Evolutionary conservation across 2,329 filamentous ascomycete genomes (phyloP).

Genomic region (Metarhizium rileyi): DNA sequence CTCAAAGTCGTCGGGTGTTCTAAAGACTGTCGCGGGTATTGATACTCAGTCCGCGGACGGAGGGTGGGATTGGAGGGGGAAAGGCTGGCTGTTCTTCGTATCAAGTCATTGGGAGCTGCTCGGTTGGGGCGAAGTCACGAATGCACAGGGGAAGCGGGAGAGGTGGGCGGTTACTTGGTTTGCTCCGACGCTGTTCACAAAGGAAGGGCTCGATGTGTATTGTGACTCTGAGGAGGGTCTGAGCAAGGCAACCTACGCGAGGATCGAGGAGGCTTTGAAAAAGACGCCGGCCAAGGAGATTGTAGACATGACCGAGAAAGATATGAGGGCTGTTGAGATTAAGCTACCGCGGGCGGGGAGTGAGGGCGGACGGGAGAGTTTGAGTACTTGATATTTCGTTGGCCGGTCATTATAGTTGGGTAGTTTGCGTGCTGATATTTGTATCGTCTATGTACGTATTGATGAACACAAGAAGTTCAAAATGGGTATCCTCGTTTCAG

Average conservation of each 20-base stretch:
- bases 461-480: not conserved
- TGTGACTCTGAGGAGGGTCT: constrained; percentile 52
- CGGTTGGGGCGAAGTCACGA: constrained; percentile 54
- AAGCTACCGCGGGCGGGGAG: constrained; percentile 37
- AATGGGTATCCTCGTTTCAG: constrained; percentile 9
- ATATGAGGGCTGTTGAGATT: constrained; percentile 43
- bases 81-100: constrained; percentile 62
- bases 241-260: constrained; percentile 43
- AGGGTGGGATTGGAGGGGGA: constrained; percentile 69
- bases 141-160: constrained; percentile 32
- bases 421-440: not conserved
- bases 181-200: constrained; percentile 72
- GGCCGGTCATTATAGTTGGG: not conserved
- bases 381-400: not conserved
- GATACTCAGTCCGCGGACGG: constrained; percentile 38
- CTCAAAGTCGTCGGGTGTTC: constrained; percentile 32
- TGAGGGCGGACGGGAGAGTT: not conserved
- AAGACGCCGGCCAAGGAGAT: constrained; percentile 43
- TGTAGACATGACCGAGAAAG: constrained; percentile 34
- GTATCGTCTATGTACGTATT: not conserved
- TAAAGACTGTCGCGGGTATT: constrained; percentile 55
- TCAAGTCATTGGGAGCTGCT: constrained; percentile 73
- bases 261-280: constrained; percentile 43
- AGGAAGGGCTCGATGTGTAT: constrained; percentile 73
- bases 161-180: constrained; percentile 80